Evolutionary conservation across 306 rosid genomes (phyloP), one percentile per base, ranked within the genome.

Genomic region (Inga leiocalycina): DNA sequence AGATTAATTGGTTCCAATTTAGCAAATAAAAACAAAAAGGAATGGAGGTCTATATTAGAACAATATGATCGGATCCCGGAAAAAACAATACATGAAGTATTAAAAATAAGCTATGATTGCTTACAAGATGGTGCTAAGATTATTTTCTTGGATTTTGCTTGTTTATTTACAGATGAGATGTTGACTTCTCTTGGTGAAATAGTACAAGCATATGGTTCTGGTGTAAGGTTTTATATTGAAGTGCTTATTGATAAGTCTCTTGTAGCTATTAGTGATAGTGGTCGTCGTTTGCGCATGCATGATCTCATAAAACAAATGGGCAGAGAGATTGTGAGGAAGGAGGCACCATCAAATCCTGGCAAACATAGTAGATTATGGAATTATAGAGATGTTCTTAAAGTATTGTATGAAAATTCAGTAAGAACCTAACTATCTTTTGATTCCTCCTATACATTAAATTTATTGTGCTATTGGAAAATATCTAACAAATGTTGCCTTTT

Each of bases 121-220:
- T 54, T 75, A 4, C 67, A 54, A 14, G 24, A 34, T 8, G 37
- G 10, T 34, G 67, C n/a, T 0, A 52, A 34, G 15, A 5, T 3
- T 16, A 39, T 30, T 59, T 80, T 85, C 64, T 30, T 85, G 5
- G 84, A 85, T 30, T 57, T 85, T 46, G 84, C 82, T 45, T 80
- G 84, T 27, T 85, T 85, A 52, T 80, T 85, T 19, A 39, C 46
- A 71, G 70, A 78, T 2, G 59, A 70, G 20, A 57, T 8, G 12
- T 22, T 32, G 71, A 75, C 69, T 11, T 76, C 81, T 62, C 70
- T 85, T 61, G 17, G 71, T 49, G 64, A 77, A 49, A 35, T 84
- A 11, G 32, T 35, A 35, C 20, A 56, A 20, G 49, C 49, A 0
- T 34, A 5, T 66, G 44, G 34, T 66, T 34, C 7, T 66, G 41